Base-by-base conservation (phyloP, 1,139 yeast species). In the Suhomyces atakaporum region DNA sequence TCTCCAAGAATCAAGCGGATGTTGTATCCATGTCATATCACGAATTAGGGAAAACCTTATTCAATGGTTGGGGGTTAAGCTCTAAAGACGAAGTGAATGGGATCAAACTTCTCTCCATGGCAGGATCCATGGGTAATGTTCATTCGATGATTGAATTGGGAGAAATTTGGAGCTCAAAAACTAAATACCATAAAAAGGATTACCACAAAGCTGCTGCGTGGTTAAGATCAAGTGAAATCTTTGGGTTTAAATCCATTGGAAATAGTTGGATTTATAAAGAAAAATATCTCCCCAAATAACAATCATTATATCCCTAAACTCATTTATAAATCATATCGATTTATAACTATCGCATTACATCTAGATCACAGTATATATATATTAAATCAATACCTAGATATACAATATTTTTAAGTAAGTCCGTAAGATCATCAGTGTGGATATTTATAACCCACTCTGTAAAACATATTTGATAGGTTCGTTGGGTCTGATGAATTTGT, bases 211-310 rank as follows among this genome's bases (percentile, higher is more conserved):
- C 95, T 2, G 87, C 94, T 2, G 77, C 80, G 9, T 81, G 90
- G 79, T 75, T 80, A 43, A 66, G 94, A 34, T 60, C 79, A 27
- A 84, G 88, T 16, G 90, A 81, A 36, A 63, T 73, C 11, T 72
- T 75, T 47, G 94, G 92, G 1, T 76, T 76, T 15, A 76, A 72
- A 47, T 64, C 81, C 43, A 76, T 82, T 24, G 90, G 90, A 1
- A 81, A 84, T 43, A 77, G 82, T 41, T 85, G 94, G 94, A 83
- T 84, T 28, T 80, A 83, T 63, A 84, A 83, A 56, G 80, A 78
- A 30, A 84, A 84, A 63, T 84, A 84, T 53, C 34, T 32, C 18
- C 32, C 25, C 10, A 26, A 23, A 15, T 29, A 22, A 20, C 19
- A 32, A 11, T 18, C 10, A 16, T 8, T 14, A n/a, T n/a, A n/a